These are phyloP conservation scores for Cinnamomum chago DNA, from an alignment of 164 flowering plant species.

Conservation along the genomic window DNA sequence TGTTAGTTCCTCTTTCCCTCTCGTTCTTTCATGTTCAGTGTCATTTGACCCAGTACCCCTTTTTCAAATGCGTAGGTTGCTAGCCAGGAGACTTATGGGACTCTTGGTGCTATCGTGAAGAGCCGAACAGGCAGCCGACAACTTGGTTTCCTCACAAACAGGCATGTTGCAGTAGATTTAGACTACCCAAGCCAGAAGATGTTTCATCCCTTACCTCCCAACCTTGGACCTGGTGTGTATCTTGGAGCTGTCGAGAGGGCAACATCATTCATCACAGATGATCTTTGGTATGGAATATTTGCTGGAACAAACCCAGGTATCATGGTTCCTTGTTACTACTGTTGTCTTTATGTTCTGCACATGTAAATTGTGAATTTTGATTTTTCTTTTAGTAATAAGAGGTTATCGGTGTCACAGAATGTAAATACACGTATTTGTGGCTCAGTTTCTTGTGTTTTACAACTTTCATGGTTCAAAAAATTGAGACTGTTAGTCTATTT, in stretches of 20 bases:
- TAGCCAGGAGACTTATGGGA: constrained; percentile 96
- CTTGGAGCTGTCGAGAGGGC: constrained; percentile 99
- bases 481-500: too few species aligned
- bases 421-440: not conserved
- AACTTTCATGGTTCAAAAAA: too few species aligned
- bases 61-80: constrained; percentile 59
- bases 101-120: constrained; percentile 94
- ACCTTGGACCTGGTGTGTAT: constrained; percentile 96
- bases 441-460: too few species aligned
- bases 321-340: constrained; percentile 10
- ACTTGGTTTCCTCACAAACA: constrained; percentile 94
- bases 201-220: constrained; percentile 99
- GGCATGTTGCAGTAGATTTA: constrained; percentile 95
- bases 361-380: not conserved
- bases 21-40: too few species aligned
- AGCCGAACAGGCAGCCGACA: constrained; percentile 90
- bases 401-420: not conserved
- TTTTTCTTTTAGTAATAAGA: not conserved
- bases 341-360: not conserved
- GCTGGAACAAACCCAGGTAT: constrained; percentile 99
- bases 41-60: not conserved
- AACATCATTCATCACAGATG: constrained; percentile 97
- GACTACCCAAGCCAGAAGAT: constrained; percentile 98
- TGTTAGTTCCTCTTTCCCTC: too few species aligned
- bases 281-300: constrained; percentile 96